Percentiles rank a stretch among this genome's conserved stretches.
phyloP scores from a whole-genome alignment of 441 rosid genomes.

The Populus hybrid region DNA sequence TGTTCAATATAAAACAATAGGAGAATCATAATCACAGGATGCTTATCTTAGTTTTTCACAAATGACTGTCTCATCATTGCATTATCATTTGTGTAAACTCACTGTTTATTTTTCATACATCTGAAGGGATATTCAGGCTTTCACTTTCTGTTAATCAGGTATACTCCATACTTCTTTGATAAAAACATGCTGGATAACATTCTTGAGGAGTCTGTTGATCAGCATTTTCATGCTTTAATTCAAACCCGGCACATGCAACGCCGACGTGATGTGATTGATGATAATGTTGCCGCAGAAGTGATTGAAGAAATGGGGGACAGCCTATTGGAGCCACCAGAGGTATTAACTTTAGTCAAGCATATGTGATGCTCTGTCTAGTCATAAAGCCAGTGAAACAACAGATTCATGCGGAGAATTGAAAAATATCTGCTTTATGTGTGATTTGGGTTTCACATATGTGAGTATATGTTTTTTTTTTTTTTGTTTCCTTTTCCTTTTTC shows the following conservation, averaged over 20 bases:
- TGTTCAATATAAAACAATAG: background rate
- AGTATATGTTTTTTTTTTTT: background rate
- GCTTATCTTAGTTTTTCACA: background rate
- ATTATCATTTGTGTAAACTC: background rate
- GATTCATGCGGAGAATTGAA: slow-evolving; percentile 1
- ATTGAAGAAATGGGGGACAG: slow-evolving; percentile 87
- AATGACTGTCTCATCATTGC: background rate
- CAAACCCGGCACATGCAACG: slow-evolving; percentile 90
- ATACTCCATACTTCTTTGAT: slow-evolving; percentile 95
- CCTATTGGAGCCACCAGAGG: slow-evolving; percentile 92
- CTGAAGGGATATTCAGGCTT: background rate
- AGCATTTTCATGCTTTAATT: slow-evolving; percentile 80
- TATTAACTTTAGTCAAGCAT: slow-evolving; percentile 23
- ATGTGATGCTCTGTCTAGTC: background rate
- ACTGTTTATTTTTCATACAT: too few species aligned
- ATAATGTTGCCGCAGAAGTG: slow-evolving; percentile 70
- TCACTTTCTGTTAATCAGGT: slow-evolving; percentile 42
- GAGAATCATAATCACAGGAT: background rate
- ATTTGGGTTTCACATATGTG: background rate
- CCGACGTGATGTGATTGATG: slow-evolving; percentile 73
- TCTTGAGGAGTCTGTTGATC: slow-evolving; percentile 92
- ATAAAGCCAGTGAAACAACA: slow-evolving; percentile 3
- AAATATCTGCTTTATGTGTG: too few species aligned
- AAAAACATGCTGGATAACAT: slow-evolving; percentile 87
- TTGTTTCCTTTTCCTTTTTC: background rate